Conservation (phyloP, 2,329 filamentous ascomycete species). For the Raffaelea deltoideospora region DNA sequence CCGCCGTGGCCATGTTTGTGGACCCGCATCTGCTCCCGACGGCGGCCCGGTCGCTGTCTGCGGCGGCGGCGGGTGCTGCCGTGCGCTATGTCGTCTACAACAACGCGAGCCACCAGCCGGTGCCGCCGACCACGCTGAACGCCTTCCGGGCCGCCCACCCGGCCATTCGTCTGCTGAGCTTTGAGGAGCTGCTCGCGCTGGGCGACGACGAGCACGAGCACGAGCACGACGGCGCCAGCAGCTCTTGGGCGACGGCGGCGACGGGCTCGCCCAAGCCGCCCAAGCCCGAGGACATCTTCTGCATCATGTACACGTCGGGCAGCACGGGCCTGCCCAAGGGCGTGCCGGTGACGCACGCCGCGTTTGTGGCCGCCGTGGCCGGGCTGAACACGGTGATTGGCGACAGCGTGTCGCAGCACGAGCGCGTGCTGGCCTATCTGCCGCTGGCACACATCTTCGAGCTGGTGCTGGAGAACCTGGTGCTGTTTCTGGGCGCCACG, state of each 20-base stretch:
- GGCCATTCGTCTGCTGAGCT: slow-evolving; percentile 35
- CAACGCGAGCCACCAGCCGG: slow-evolving; percentile 31
- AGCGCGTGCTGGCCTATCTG: slow-evolving; percentile 77
- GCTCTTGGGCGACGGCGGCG: too few relatives aligned
- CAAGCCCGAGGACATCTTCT: slow-evolving; percentile 62
- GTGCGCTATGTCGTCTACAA: slow-evolving; percentile 51
- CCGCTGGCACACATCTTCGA: slow-evolving; percentile 94
- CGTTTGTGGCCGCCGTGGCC: slow-evolving; percentile 67
- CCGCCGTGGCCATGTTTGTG: slow-evolving; percentile 69
- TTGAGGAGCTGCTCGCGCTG: slow-evolving; percentile 37
- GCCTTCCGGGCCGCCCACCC: slow-evolving; percentile 41
- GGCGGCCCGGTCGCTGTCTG: slow-evolving; percentile 38
- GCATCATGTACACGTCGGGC: slow-evolving; percentile 77
- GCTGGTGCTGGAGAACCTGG: slow-evolving; percentile 86
- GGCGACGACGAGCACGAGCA: slow-evolving; percentile 27
- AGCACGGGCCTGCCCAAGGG: slow-evolving; percentile 84
- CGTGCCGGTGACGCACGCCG: slow-evolving; percentile 66
- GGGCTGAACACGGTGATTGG: slow-evolving; percentile 69
- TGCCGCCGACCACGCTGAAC: slow-evolving; percentile 37
- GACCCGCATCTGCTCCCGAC: slow-evolving; percentile 64
- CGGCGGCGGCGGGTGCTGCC: slow-evolving; percentile 34
- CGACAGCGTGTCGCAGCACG: slow-evolving; percentile 59
- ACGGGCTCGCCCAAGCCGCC: slow-evolving; percentile 61
- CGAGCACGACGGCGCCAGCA: not conserved
- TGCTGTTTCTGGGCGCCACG: slow-evolving; percentile 75